Evolutionary conservation across 1,284 basidiomycete genomes (phyloP), one percentile per base, ranked within the genome.

Genomic region (Ceratobasidium sp.): DNA sequence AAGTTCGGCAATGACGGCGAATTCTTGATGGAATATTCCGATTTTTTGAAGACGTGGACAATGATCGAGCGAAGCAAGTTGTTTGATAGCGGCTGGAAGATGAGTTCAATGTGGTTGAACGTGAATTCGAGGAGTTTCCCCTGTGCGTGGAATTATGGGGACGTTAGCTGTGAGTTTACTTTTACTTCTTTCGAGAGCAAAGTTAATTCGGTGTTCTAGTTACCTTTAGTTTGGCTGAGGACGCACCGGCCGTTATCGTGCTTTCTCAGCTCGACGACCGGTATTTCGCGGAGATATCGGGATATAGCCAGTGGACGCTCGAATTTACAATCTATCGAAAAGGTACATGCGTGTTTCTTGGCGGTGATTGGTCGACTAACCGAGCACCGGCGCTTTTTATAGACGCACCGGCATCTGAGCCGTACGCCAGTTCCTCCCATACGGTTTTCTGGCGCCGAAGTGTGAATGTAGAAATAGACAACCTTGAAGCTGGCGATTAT

Each of bases 21-120:
- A 62, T 88, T 88, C 74, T 81, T 88, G 7, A 88, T 88, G 86
- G 86, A 88, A 79, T 88, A 87, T 79, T 78, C 80, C 16, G 86
- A 88, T 71, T 88, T 88, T 78, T 78, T 88, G 48, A 78, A 81
- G 0, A 82, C 80, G 22, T 88, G 85, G 82, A 82, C 83, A 13
- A 79, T 81, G 39, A 81, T 88, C 4, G 84, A 88, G 62, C 80
- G 85, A 9, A 86, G 84, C 1, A 80, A 83, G 31, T 79, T 88
- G 6, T 86, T 88, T 76, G 85, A 87, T 76, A 79, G 81, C 0
- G 81, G 79, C 4, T 88, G 87, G 86, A 81, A 83, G 13, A 83
- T 86, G 82, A 84, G 84, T 9, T 85, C 84, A 16, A 81, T 85
- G 39, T 87, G 86, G 86, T 77, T 87, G 6, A 80, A 82, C n/a